Evolutionary conservation across 2,329 filamentous ascomycete species (phyloP).

Genomic region (Colletotrichum tropicicola): DNA sequence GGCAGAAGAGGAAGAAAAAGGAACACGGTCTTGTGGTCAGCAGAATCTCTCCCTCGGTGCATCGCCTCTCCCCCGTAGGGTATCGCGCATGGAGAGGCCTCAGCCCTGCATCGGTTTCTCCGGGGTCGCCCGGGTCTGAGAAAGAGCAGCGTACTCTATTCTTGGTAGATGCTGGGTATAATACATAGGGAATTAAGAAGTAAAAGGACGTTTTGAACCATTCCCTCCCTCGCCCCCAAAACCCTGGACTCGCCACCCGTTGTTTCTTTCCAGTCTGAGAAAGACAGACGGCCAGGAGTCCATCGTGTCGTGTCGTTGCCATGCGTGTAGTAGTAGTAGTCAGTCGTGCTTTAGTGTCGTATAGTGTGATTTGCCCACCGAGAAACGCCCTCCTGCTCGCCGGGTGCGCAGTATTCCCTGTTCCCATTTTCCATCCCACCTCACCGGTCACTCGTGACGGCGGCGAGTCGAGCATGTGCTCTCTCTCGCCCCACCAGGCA

Average conservation of each 20-base stretch:
- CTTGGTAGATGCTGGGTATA: slow-evolving; percentile 27
- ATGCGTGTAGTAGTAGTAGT: background rate
- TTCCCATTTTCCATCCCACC: slow-evolving; percentile 10
- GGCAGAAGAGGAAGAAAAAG: background rate
- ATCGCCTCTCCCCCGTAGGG: too few relatives aligned
- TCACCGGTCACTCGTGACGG: background rate
- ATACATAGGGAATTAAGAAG: slow-evolving; percentile 15
- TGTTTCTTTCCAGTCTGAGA: background rate
- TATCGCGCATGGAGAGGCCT: background rate
- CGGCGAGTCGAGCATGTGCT: slow-evolving; percentile 3
- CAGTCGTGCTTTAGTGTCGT: background rate
- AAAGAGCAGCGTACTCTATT: slow-evolving; percentile 4
- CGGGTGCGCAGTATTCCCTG: background rate
- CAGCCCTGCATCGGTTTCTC: slow-evolving; percentile 7
- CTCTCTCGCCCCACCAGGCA: background rate
- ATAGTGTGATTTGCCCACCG: background rate
- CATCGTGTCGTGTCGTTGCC: slow-evolving; percentile 1
- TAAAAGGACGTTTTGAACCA: background rate
- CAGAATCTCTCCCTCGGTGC: too few relatives aligned
- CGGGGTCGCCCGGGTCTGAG: background rate
- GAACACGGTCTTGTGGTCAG: background rate
- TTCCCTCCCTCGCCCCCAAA: background rate
- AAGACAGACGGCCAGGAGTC: background rate
- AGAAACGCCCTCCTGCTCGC: slow-evolving; percentile 1
- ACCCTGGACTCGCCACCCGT: background rate